Percentiles rank a stretch among this genome's conserved stretches.
Evolutionary conservation across 768 basidiomycete species (phyloP).

Genomic region (Coprinellus micaceus): DNA sequence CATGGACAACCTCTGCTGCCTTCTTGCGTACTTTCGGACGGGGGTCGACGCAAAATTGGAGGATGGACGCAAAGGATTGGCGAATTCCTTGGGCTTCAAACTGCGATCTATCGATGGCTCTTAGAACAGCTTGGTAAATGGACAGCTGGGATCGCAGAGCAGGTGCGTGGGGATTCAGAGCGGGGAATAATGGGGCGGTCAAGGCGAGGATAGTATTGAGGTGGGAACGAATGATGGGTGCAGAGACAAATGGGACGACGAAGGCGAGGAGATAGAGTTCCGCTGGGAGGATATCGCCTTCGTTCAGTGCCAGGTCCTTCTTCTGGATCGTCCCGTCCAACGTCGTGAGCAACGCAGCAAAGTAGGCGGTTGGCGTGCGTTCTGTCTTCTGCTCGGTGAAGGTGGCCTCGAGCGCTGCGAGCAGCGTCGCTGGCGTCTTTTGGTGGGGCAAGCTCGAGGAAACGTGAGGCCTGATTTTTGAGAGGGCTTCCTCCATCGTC

Average conservation of each 20-base stretch:
- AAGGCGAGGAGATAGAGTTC: constrained; percentile 81
- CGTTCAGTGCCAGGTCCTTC: constrained; percentile 44
- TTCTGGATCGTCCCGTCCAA: constrained; percentile 74
- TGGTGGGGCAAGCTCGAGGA: constrained; percentile 82
- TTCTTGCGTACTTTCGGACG: constrained; percentile 92
- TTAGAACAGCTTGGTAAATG: constrained; percentile 66
- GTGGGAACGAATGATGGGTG: constrained; percentile 77
- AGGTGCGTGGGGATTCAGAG: constrained; percentile 62
- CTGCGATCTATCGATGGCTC: constrained; percentile 66
- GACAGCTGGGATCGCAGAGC: constrained; percentile 84
- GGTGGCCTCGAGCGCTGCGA: constrained; percentile 81
- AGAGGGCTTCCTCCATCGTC: constrained; percentile 61
- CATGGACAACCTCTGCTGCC: constrained; percentile 81
- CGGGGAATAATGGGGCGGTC: constrained; percentile 76
- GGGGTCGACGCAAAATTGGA: constrained; percentile 81
- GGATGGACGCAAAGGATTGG: constrained; percentile 79
- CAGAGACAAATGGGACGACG: constrained; percentile 71
- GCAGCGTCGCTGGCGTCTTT: constrained; percentile 81
- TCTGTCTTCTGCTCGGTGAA: constrained; percentile 67
- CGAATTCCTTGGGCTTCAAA: constrained; percentile 66
- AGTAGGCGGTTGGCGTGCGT: constrained; percentile 83
- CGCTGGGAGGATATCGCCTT: constrained; percentile 78
- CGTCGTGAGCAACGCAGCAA: constrained; percentile 84
- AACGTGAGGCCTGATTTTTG: constrained; percentile 85
- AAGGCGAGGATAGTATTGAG: constrained; percentile 66